Conservation (phyloP, 2,329 filamentous ascomycete genomes). For the Ophiostoma piceae region DNA sequence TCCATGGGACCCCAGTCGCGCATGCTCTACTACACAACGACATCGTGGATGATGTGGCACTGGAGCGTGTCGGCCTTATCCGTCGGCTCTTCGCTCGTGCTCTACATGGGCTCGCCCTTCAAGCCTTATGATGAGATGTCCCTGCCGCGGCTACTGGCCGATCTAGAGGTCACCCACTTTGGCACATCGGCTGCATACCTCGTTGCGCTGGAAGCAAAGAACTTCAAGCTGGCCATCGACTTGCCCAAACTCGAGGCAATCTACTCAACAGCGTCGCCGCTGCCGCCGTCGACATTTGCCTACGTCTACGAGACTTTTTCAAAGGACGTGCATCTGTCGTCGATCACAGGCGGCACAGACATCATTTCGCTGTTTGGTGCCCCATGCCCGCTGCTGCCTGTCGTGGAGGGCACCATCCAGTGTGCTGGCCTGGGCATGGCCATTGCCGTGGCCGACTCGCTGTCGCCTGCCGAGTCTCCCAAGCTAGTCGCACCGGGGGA, state of each 20-base stretch:
- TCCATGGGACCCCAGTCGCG: slow-evolving; percentile 67
- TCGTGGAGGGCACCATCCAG: slow-evolving; percentile 69
- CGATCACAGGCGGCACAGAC: slow-evolving; percentile 93
- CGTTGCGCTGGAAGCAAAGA: slow-evolving; percentile 78
- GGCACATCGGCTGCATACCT: slow-evolving; percentile 94
- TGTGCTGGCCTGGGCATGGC: slow-evolving; percentile 75
- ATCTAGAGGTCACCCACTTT: slow-evolving; percentile 82
- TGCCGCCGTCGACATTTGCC: slow-evolving; percentile 86
- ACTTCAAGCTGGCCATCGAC: slow-evolving; percentile 53
- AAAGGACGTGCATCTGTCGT: slow-evolving; percentile 72
- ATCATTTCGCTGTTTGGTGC: slow-evolving; percentile 94
- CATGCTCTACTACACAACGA: slow-evolving; percentile 91
- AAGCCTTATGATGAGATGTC: slow-evolving; percentile 71
- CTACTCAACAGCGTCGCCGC: slow-evolving; percentile 87
- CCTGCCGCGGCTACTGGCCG: slow-evolving; percentile 74
- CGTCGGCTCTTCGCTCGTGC: slow-evolving; percentile 72
- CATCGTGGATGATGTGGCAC: slow-evolving; percentile 98
- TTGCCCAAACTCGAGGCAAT: slow-evolving; percentile 70
- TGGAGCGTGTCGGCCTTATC: slow-evolving; percentile 87
- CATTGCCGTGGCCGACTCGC: slow-evolving; percentile 55
- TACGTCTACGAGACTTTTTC: slow-evolving; percentile 87
- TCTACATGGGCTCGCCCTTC: slow-evolving; percentile 94
- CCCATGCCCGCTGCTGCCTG: slow-evolving; percentile 69
- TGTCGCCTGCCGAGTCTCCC: slow-evolving; percentile 50
- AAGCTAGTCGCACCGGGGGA: slow-evolving; percentile 51